phyloP scores from a whole-genome alignment of 192 early-diverging fungal species.

The Rhizophagus sp. region DNA sequence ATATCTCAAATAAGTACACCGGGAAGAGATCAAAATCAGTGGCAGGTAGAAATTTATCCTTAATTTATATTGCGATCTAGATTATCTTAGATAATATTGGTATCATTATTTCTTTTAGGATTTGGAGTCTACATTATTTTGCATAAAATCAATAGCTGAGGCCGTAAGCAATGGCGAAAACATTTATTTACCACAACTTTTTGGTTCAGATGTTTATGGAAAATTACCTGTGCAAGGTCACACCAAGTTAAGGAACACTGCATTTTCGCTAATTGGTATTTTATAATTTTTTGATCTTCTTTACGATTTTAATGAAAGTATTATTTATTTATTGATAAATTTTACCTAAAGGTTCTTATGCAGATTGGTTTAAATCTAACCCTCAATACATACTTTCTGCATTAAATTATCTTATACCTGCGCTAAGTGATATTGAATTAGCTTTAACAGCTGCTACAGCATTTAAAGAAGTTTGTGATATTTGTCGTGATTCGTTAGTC shows the following conservation, averaged over 20 bases:
- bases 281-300: not conserved
- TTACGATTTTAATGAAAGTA: not conserved
- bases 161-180: conserved; percentile 56
- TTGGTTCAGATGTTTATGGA: conserved; percentile 57
- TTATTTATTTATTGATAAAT: not conserved
- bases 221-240: conserved; percentile 44
- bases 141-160: conserved; percentile 64
- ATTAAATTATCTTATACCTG: conserved; percentile 65
- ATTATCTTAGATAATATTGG: not conserved
- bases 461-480: conserved; percentile 70
- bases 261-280: conserved; percentile 49
- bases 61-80: not conserved
- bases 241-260: conserved; percentile 47
- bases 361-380: conserved; percentile 69
- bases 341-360: conserved; percentile 56
- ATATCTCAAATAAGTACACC: conserved; percentile 31
- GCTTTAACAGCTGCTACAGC: conserved; percentile 64
- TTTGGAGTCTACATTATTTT: conserved; percentile 66
- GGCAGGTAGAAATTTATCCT: conserved; percentile 30
- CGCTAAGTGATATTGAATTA: conserved; percentile 55
- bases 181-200: conserved; percentile 59
- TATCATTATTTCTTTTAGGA: conserved; percentile 3
- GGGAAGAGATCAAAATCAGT: conserved; percentile 22
- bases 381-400: conserved; percentile 57
- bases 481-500: conserved; percentile 64